A percentile compares a stretch with the other conserved stretches of the same genome.
Evolutionary conservation across 2,329 filamentous ascomycete species (phyloP).

Genomic region (Emericellopsis atlantica): DNA sequence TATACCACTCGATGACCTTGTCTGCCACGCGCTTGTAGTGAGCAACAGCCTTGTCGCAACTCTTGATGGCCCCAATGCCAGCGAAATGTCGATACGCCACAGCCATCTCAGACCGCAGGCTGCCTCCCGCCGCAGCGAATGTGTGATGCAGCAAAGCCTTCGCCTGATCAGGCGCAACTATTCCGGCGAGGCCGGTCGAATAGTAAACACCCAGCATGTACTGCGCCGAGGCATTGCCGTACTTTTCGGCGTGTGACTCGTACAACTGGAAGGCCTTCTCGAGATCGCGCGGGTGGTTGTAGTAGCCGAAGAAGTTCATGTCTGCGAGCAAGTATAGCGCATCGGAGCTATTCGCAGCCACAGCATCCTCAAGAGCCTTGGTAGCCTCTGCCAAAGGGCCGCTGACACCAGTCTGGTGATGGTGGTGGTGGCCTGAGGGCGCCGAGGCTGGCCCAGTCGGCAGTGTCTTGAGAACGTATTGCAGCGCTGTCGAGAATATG

Average conservation of each 20-base stretch:
- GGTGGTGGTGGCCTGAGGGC: slow-evolving; percentile 23
- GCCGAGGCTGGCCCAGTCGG: slow-evolving; percentile 35
- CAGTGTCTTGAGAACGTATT: slow-evolving; percentile 32
- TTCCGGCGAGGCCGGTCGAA: slow-evolving; percentile 76
- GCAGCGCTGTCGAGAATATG: slow-evolving; percentile 26
- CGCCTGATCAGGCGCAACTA: slow-evolving; percentile 75
- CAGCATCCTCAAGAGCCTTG: slow-evolving; percentile 37
- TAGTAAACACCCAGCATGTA: slow-evolving; percentile 96
- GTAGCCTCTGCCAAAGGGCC: slow-evolving; percentile 37
- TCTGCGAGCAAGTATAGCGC: slow-evolving; percentile 84
- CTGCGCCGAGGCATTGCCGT: slow-evolving; percentile 85
- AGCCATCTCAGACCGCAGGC: slow-evolving; percentile 86
- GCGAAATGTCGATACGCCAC: slow-evolving; percentile 74
- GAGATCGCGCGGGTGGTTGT: slow-evolving; percentile 74
- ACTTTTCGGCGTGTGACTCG: slow-evolving; percentile 57
- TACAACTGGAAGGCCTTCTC: slow-evolving; percentile 71
- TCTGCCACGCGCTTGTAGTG: slow-evolving; percentile 93
- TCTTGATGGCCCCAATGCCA: slow-evolving; percentile 74
- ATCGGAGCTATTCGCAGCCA: slow-evolving; percentile 54
- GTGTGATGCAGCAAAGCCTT: slow-evolving; percentile 90
- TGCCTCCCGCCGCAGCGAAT: slow-evolving; percentile 74
- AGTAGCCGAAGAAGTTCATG: slow-evolving; percentile 96
- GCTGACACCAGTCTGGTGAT: slow-evolving; percentile 16
- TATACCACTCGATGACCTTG: slow-evolving; percentile 79
- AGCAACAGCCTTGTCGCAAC: slow-evolving; percentile 71